phyloP scores from a whole-genome alignment of 352 stramenopile genomes.

The Aphanomyces astaci region DNA sequence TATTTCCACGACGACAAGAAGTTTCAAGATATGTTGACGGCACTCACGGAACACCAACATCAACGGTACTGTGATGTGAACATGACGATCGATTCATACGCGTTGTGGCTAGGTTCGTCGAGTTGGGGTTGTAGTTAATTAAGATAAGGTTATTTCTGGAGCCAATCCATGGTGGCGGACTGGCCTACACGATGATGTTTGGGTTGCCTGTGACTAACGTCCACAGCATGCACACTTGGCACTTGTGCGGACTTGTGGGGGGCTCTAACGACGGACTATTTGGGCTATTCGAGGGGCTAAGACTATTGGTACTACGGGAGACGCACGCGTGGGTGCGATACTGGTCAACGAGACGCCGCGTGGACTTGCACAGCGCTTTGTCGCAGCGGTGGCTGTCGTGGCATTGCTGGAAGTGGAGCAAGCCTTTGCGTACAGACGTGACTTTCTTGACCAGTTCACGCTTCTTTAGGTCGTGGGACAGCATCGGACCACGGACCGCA shows the following conservation, averaged over 20 bases:
- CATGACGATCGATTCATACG: slow-evolving; percentile 18
- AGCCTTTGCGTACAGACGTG: slow-evolving; percentile 50
- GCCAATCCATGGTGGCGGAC: neutral
- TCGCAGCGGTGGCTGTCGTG: slow-evolving; percentile 37
- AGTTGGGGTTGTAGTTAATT: slow-evolving; percentile 38
- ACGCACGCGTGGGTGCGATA: slow-evolving; percentile 53
- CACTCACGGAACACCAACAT: slow-evolving; percentile 23
- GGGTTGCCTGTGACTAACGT: slow-evolving; percentile 38
- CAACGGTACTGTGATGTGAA: neutral
- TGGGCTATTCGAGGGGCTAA: neutral
- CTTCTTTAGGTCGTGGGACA: slow-evolving; percentile 16
- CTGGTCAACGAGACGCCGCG: slow-evolving; percentile 51
- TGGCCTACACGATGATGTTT: slow-evolving; percentile 15
- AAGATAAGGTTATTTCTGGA: neutral
- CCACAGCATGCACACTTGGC: slow-evolving; percentile 76
- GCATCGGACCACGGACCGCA: neutral
- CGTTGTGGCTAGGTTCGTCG: slow-evolving; percentile 34
- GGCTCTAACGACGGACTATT: neutral
- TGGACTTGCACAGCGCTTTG: slow-evolving; percentile 67
- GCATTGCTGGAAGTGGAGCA: slow-evolving; percentile 58
- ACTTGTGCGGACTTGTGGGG: slow-evolving; percentile 29
- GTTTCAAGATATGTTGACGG: slow-evolving; percentile 35
- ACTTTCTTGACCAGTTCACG: slow-evolving; percentile 31
- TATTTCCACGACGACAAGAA: slow-evolving; percentile 66
- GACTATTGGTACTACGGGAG: neutral